Percentiles rank a stretch among this genome's conserved stretches.
These are phyloP conservation scores for Sisymbrium altissimum DNA, from an alignment of 345 rosid species.

Conservation along the genomic window DNA sequence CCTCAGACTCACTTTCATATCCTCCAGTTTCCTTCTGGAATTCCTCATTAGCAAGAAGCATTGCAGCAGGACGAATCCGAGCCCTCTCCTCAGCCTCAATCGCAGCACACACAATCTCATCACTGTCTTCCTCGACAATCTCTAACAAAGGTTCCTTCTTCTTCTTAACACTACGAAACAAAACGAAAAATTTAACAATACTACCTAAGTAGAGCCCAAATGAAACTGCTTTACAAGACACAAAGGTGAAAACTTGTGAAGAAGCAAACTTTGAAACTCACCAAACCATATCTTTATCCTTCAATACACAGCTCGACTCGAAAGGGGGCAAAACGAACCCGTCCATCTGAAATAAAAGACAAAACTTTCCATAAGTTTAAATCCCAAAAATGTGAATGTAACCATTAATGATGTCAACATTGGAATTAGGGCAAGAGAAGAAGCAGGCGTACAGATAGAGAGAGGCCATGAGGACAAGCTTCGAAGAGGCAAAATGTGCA, in stretches of 20 bases:
- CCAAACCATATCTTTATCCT: constrained; percentile 79
- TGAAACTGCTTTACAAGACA: neutral
- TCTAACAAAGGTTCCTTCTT: constrained; percentile 39
- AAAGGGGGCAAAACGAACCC: constrained; percentile 84
- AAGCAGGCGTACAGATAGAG: constrained; percentile 53
- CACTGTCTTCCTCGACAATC: constrained; percentile 28
- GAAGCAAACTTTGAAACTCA: constrained; percentile 31
- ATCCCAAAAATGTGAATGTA: neutral
- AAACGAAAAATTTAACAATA: neutral
- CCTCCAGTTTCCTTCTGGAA: constrained; percentile 63
- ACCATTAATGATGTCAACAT: constrained; percentile 19
- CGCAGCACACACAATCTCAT: constrained; percentile 30
- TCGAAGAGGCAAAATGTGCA: constrained; percentile 49
- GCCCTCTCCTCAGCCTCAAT: constrained; percentile 42
- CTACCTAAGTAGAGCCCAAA: neutral
- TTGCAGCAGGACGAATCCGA: constrained; percentile 30
- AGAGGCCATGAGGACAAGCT: constrained; percentile 71
- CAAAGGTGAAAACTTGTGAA: neutral
- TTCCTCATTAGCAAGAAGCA: constrained; percentile 65
- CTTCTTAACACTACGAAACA: constrained; percentile 57
- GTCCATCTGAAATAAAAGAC: constrained; percentile 69
- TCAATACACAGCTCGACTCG: constrained; percentile 66
- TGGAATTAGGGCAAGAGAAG: constrained; percentile 19
- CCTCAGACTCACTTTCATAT: constrained; percentile 60
- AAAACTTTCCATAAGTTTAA: neutral